Conservation (phyloP, 306 rosid genomes). For the Chamaecrista fasciculata region DNA sequence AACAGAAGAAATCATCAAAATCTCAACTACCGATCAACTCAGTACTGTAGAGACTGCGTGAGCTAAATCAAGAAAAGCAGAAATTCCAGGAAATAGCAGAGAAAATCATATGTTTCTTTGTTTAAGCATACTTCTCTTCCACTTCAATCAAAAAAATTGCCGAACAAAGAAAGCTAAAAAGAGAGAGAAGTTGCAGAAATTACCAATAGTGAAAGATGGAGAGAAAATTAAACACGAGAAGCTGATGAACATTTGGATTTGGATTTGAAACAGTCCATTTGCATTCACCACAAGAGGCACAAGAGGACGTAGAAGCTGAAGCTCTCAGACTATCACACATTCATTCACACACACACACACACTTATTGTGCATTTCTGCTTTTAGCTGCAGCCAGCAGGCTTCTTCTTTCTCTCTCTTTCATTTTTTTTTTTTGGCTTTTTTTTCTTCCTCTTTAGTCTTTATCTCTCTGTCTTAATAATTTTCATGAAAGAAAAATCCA, state of each 20-base stretch:
- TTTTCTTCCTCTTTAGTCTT: background rate
- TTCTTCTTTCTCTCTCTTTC: background rate
- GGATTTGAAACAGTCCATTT: slow-evolving; percentile 12
- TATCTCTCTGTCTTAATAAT: too few relatives aligned
- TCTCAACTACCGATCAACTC: slow-evolving; percentile 33
- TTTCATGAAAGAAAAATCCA: background rate
- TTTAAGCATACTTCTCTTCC: background rate
- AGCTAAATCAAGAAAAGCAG: slow-evolving; percentile 39
- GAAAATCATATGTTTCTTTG: slow-evolving; percentile 17
- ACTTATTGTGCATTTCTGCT: slow-evolving; percentile 8
- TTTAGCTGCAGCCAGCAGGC: background rate
- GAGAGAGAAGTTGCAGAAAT: background rate
- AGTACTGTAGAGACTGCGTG: slow-evolving; percentile 31
- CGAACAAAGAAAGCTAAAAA: background rate
- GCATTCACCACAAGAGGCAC: background rate
- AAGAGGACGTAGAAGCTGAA: background rate
- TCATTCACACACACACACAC: too few relatives aligned
- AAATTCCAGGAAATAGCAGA: slow-evolving; percentile 12
- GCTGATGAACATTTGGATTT: slow-evolving; percentile 2
- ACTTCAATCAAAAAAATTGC: background rate
- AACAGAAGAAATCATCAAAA: background rate
- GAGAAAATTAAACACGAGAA: background rate
- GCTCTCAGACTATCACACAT: background rate
- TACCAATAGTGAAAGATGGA: background rate
- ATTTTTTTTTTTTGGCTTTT: too few relatives aligned